Conservation (phyloP, 2,329 filamentous ascomycete species). For the Mycosphaerella arachidis region DNA sequence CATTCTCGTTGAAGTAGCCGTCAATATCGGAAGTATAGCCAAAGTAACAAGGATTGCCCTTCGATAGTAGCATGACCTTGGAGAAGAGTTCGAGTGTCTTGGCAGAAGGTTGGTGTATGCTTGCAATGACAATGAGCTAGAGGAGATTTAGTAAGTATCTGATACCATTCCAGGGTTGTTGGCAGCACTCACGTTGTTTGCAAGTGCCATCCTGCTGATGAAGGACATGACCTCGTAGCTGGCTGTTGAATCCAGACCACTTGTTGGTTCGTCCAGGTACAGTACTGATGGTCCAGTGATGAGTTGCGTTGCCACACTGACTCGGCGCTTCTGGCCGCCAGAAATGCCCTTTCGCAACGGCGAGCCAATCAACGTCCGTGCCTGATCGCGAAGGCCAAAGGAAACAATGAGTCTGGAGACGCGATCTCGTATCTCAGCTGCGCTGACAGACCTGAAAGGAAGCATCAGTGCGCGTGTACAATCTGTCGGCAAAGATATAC, state of each 20-base stretch:
- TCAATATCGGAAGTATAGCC: conserved; percentile 54
- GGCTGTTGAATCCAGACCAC: conserved; percentile 71
- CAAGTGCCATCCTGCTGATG: conserved; percentile 58
- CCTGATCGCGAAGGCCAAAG: conserved; percentile 66
- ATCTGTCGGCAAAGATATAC: conserved; percentile 28
- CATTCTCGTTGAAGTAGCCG: conserved; percentile 57
- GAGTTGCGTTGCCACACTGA: conserved; percentile 72
- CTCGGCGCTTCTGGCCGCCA: conserved; percentile 73
- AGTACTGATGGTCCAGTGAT: conserved; percentile 73
- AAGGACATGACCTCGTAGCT: conserved; percentile 70
- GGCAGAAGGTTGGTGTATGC: conserved; percentile 78
- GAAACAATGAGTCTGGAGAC: conserved; percentile 61
- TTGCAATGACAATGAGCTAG: conserved; percentile 68
- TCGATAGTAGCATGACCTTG: conserved; percentile 65
- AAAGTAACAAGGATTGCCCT: conserved; percentile 65
- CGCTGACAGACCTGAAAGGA: conserved; percentile 49
- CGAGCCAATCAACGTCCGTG: conserved; percentile 68
- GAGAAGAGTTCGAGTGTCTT: conserved; percentile 73
- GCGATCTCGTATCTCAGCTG: conserved; percentile 53
- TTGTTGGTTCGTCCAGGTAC: conserved; percentile 78
- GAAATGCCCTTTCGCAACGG: conserved; percentile 75
- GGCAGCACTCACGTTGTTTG: conserved; percentile 53
- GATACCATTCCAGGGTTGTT: background rate
- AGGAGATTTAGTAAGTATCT: background rate
- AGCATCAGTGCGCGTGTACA: conserved; percentile 35